A percentile compares a stretch with the other conserved stretches of the same genome.
Conservation (phyloP, 495 filamentous ascomycete genomes). For the Neurospora sp. region DNA sequence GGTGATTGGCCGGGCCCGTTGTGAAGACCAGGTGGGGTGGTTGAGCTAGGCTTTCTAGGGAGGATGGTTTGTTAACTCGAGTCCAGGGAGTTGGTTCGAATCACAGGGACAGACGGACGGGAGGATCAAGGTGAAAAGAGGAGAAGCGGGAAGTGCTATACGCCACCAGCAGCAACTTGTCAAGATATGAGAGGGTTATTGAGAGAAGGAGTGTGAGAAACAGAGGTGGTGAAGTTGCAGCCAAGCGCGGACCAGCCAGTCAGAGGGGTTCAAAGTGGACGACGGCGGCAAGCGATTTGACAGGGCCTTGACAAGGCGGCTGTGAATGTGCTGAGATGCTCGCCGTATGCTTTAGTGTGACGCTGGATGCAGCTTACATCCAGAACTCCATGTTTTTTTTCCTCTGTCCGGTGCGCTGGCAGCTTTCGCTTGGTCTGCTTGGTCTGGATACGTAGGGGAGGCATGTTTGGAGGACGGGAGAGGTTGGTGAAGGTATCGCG, state of each 20-base stretch:
- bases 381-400: background rate
- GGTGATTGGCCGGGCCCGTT: conserved; percentile 11
- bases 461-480: background rate
- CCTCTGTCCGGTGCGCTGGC: background rate
- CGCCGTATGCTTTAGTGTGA: conserved; percentile 22
- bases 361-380: conserved; percentile 17
- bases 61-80: background rate
- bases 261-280: conserved; percentile 16
- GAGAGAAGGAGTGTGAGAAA: background rate
- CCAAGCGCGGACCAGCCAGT: conserved; percentile 9
- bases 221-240: background rate
- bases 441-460: background rate
- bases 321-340: conserved; percentile 25
- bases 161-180: background rate
- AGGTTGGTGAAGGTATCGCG: background rate
- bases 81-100: background rate
- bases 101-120: background rate
- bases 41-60: background rate
- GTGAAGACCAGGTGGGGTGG: conserved; percentile 14
- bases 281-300: conserved; percentile 25
- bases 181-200: background rate
- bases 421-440: background rate
- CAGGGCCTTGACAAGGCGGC: conserved; percentile 22
- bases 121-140: background rate
- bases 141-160: background rate